A percentile compares a stretch with the other conserved stretches of the same genome.
phyloP scores from a whole-genome alignment of 1,284 basidiomycete genomes.

The Phlebopus sp. region DNA sequence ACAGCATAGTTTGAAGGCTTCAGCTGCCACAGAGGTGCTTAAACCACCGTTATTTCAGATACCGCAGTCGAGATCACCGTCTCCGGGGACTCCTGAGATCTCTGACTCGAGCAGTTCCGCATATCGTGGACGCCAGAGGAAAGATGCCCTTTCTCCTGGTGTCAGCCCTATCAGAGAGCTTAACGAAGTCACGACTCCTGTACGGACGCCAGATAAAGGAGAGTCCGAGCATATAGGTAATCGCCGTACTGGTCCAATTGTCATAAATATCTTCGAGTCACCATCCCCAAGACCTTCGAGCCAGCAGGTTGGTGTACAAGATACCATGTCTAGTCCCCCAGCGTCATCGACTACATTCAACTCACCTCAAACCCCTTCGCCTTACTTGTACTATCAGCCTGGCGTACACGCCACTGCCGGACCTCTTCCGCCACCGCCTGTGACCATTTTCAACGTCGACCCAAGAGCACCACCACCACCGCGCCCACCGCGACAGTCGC shows the following conservation, averaged over 20 bases:
- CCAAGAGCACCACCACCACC: constrained; percentile 51
- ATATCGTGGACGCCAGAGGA: constrained; percentile 29
- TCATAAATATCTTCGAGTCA: constrained; percentile 41
- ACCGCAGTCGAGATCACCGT: constrained; percentile 48
- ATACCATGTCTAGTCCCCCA: constrained; percentile 28
- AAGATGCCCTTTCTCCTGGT: constrained; percentile 33
- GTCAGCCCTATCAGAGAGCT: constrained; percentile 31
- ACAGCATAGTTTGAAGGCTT: constrained; percentile 22
- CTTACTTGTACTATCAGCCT: constrained; percentile 62
- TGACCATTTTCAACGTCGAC: constrained; percentile 49
- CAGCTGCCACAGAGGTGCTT: constrained; percentile 22
- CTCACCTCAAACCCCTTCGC: constrained; percentile 27
- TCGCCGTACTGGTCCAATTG: constrained; percentile 58
- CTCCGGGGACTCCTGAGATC: constrained; percentile 37
- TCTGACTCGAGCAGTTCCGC: constrained; percentile 34
- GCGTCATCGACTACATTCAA: constrained; percentile 27
- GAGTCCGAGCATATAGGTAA: constrained; percentile 53
- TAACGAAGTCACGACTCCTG: constrained; percentile 24
- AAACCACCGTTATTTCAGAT: constrained; percentile 51
- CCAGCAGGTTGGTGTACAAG: constrained; percentile 28
- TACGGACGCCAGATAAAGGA: constrained; percentile 55
- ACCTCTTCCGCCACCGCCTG: constrained; percentile 65
- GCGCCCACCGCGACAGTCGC: constrained; percentile 63
- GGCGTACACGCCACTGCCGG: constrained; percentile 69
- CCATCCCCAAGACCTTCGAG: constrained; percentile 25